These are phyloP conservation scores for Cryptosporidium tyzzeri DNA, from an alignment of 169 alveolate genomes.

Conservation along the genomic window DNA sequence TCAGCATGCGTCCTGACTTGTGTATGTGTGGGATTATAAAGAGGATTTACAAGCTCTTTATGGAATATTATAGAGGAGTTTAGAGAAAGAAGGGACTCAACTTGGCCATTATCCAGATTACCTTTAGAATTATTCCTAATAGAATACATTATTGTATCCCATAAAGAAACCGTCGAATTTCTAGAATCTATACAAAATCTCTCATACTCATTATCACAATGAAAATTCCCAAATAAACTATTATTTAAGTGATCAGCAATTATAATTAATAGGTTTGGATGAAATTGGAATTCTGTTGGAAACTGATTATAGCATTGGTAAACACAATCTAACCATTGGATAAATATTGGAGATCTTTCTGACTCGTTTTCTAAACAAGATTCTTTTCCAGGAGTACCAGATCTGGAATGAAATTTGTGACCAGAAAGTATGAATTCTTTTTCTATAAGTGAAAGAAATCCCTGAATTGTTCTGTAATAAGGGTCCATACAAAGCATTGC, in stretches of 20 bases:
- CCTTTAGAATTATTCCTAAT: not conserved
- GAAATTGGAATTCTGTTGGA: constrained; percentile 90
- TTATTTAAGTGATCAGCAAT: constrained; percentile 82
- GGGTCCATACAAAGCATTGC: constrained; percentile 88
- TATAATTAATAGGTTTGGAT: constrained; percentile 80
- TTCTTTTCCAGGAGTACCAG: constrained; percentile 82
- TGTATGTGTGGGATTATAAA: constrained; percentile 12
- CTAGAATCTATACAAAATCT: constrained; percentile 10
- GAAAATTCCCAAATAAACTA: constrained; percentile 88
- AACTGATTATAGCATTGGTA: constrained; percentile 83
- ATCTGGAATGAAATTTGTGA: constrained; percentile 88
- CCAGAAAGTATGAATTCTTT: constrained; percentile 90
- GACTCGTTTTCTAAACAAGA: constrained; percentile 79
- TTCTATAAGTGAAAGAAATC: constrained; percentile 86
- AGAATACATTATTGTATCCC: constrained; percentile 36
- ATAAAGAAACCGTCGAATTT: constrained; percentile 32
- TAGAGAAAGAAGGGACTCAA: not conserved
- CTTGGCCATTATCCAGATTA: not conserved
- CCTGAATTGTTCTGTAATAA: constrained; percentile 87
- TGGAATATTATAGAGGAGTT: constrained; percentile 6
- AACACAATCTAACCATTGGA: constrained; percentile 88
- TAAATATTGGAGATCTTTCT: constrained; percentile 89
- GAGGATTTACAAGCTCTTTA: constrained; percentile 35
- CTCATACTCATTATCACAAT: constrained; percentile 80
- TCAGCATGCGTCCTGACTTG: constrained; percentile 1